Base-by-base conservation (phyloP, 176 grass and related monocot species). In the Eleusine indica region DNA sequence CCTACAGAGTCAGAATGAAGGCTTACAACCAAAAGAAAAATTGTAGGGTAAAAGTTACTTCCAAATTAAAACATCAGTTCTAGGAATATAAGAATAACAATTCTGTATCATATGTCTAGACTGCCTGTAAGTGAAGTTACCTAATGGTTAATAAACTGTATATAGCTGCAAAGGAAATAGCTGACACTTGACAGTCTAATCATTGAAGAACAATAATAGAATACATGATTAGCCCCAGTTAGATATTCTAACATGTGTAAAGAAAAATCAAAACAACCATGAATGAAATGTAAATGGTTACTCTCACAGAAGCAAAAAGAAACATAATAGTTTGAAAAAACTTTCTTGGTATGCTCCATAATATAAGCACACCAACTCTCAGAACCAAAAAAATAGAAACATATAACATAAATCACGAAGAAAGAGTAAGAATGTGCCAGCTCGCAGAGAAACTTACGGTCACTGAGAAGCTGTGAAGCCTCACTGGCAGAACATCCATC, bases 401-500 rank as follows among this genome's bases (percentile, higher is more conserved):
- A 77, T 56, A 2, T 71, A 80, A 16, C 25, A 65, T 9, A 73
- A 7, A 78, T 82, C 52, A 68, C 10, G 7, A 57, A 66, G 56
- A 35, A 40, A 47, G 38, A 54, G 7, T 19, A 77, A 66, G 14
- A 29, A 8, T 64, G 18, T 90, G 67, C 28, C 35, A 49, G 56
- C 41, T 68, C 11, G 17, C 79, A 68, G 41, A 85, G 79, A 83
- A 75, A 76, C 89, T 67, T 91, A 91, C 92, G 80, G 46, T 91
- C 84, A 79, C 11, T 73, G 63, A 89, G 82, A 89, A 94, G 85
- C 48, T 83, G 82, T n/a, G 90, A 83, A 38, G 93, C 93, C 75
- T 88, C 87, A 88, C 85, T 90, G 21, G 85, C 68, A 80, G 78
- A 94, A 83, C 93, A 94, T 61, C 89, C 82, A n/a, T 92, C 89